phyloP scores from a whole-genome alignment of 192 early-diverging fungal species.

The Backusella westeae region DNA sequence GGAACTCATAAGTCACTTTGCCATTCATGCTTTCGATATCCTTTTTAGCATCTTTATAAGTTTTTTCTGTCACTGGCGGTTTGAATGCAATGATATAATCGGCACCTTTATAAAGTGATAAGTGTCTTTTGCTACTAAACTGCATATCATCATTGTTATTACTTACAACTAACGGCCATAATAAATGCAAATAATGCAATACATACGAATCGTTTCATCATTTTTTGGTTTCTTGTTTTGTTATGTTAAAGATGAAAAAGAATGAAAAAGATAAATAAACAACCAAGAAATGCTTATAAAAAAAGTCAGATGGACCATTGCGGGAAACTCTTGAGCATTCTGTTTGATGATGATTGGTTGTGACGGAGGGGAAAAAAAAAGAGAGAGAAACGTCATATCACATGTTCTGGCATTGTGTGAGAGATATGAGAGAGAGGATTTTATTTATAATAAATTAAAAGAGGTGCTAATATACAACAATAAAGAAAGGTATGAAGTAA shows the following conservation, averaged over 20 bases:
- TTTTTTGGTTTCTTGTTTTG: background rate
- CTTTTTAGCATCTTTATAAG: slow-evolving; percentile 14
- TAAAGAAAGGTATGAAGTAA: background rate
- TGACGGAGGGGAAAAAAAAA: background rate
- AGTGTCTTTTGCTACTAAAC: background rate
- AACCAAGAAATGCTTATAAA: background rate
- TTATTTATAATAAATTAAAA: too few species aligned
- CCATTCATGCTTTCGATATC: slow-evolving; percentile 27
- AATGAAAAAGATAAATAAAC: background rate
- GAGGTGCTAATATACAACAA: background rate
- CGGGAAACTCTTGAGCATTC: background rate
- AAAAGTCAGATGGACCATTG: background rate
- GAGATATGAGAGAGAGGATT: too few species aligned
- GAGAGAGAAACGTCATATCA: background rate
- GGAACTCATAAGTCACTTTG: slow-evolving; percentile 21
- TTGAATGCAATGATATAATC: slow-evolving; percentile 27
- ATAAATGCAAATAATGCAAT: background rate
- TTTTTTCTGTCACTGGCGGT: background rate
- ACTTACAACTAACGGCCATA: background rate
- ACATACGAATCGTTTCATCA: background rate
- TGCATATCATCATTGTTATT: background rate
- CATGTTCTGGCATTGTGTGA: background rate
- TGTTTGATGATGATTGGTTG: background rate
- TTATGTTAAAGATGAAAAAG: background rate
- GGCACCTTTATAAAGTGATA: background rate